Evolutionary conservation across 352 stramenopile genomes (phyloP), one percentile per base, ranked within the genome.

Genomic region (Globisporangium uncinulatum): DNA sequence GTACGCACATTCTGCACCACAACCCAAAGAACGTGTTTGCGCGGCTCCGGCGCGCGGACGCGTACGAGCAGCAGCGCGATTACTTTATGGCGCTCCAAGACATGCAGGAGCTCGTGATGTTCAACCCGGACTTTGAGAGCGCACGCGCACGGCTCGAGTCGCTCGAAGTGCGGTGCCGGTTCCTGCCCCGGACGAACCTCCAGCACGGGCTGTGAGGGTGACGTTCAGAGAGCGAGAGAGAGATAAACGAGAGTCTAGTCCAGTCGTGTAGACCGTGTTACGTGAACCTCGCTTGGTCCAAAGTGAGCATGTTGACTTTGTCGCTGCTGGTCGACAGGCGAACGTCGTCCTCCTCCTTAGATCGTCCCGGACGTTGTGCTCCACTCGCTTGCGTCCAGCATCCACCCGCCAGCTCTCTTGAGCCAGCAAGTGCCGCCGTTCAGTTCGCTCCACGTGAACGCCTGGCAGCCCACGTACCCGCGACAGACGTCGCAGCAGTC

Each of bases 361-460:
- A 29, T 29, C 4, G 24, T 29, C 24, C 24, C 24, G 24, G 24
- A 29, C 24, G 24, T 29, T 29, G 24, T 29, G 24, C 24, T 29
- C 24, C 24, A 29, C 24, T 29, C 24, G 4, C 24, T 1, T 4
- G 24, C 24, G 24, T 29, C 24, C 24, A 29, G 24, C 24, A 29
- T 29, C 24, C 24, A 29, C 24, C 39, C 15, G 44, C 49, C 29
- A 20, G 45, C 45, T n/a, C 55, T 68, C 64, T 88, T 88, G 24
- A 88, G 70, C 63, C 62, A 86, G 62, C 79, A 89, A 8, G 73
- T 84, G 21, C 77, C 77, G 11, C 70, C 66, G 34, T 65, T 73
- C 51, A 76, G 67, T 56, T 76, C 67, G 14, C 60, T 76, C 78
- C 78, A 88, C 17, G 76, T 76, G 58, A 74, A 88, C 3, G 62